Base-by-base conservation (phyloP, 1,284 basidiomycete species). In the Veloboletus limbatus region DNA sequence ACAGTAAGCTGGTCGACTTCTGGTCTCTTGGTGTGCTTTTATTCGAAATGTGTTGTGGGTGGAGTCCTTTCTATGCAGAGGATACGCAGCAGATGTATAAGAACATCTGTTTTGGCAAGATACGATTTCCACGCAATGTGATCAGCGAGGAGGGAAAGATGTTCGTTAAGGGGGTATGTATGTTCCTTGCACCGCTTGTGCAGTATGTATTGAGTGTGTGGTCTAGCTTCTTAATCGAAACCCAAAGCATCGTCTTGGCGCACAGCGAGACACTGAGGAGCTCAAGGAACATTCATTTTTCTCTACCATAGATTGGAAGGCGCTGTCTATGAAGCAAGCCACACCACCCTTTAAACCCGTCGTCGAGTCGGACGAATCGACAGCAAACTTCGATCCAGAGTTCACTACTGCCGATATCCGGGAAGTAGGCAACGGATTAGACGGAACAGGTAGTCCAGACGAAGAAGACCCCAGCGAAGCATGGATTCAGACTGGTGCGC, bases 31-130 rank as follows among this genome's bases (percentile, higher is more conserved):
- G 94, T 40, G 93, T 95, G 14, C 75, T 92, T 33, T 72, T 95
- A 26, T 95, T 95, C 61, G 92, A 95, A 69, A 99, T 99, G 97
- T 99, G 96, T 67, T 99, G 97, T 61, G 97, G 97, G 14, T 99
- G 97, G 97, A 94, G 90, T 67, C 97, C 97, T 28, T 99, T 99
- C 74, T 99, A 99, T 64, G 96, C 96, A 13, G 97, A 99, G 62
- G 97, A 99, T 66, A 98, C 94, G 14, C 96, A 99, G 68, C 92
- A 97, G 70, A 99, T 99, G 97, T 99, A 99, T 76, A 94, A 94
- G 78, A 91, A 96, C 74, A 99, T 99, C 58, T 98, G 94, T 68
- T 94, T 93, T 69, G 97, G 97, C 55, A 99, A 98, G 79, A 98
- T 99, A 67, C 82, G 96, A 54, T 99, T 99, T 75, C 97, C 97